phyloP scores from a whole-genome alignment of 2,329 filamentous ascomycete genomes.

The Hymenotorrendiella dingleyae region DNA sequence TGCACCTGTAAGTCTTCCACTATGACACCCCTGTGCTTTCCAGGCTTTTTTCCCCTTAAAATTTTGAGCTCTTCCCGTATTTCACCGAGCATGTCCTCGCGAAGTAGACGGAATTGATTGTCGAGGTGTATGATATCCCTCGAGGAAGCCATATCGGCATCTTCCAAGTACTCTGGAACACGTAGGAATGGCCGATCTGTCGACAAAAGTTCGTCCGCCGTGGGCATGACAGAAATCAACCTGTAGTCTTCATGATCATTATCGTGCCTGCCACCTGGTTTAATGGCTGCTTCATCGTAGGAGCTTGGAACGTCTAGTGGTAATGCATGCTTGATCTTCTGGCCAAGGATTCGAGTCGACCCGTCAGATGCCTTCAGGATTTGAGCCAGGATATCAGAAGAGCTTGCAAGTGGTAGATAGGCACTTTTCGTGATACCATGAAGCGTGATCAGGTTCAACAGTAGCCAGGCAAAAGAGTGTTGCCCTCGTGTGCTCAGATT shows the following conservation, averaged over 20 bases:
- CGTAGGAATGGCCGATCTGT: conserved; percentile 49
- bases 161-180: conserved; percentile 42
- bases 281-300: conserved; percentile 9
- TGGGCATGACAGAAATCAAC: conserved; percentile 59
- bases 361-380: conserved; percentile 18
- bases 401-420: conserved; percentile 27
- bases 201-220: conserved; percentile 55
- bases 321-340: conserved; percentile 36
- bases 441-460: conserved; percentile 39
- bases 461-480: conserved; percentile 37
- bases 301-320: conserved; percentile 15
- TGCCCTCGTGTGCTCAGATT: conserved; percentile 26
- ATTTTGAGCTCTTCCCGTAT: conserved; percentile 55
- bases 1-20: conserved; percentile 36
- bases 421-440: conserved; percentile 19
- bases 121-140: conserved; percentile 52
- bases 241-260: conserved; percentile 62
- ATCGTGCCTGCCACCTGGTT: conserved; percentile 64
- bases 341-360: conserved; percentile 28
- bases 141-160: conserved; percentile 28
- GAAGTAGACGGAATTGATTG: conserved; percentile 64
- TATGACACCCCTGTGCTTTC: conserved; percentile 33
- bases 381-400: conserved; percentile 21
- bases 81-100: conserved; percentile 66
- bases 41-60: conserved; percentile 43